Percentiles rank a stretch among this genome's conserved stretches.
Conservation (phyloP, 2,329 filamentous ascomycete species). For the Drechmeria coniospora region DNA sequence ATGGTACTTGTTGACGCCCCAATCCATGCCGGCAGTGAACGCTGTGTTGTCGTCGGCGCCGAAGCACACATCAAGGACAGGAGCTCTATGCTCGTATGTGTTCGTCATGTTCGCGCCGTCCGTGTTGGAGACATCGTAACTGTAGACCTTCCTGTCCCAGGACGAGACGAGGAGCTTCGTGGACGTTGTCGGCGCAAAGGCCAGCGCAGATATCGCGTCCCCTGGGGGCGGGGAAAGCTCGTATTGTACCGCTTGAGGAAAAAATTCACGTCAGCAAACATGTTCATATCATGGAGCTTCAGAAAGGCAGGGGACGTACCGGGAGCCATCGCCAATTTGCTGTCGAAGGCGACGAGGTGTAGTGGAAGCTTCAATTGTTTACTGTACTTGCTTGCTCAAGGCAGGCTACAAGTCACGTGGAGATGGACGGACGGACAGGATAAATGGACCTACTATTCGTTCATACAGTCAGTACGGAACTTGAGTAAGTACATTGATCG, state of each 20-base stretch:
- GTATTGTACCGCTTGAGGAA: conserved; percentile 50
- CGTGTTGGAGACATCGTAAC: conserved; percentile 57
- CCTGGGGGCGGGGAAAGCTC: conserved; percentile 68
- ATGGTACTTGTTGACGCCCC: conserved; percentile 58
- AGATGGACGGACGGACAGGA: too few species aligned
- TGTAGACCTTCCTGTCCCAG: conserved; percentile 85
- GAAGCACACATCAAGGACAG: conserved; percentile 85
- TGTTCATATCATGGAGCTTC: background rate
- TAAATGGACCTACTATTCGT: too few species aligned
- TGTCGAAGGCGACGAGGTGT: conserved; percentile 7
- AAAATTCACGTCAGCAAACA: conserved; percentile 7
- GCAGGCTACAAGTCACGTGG: conserved; percentile 19
- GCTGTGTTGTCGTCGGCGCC: conserved; percentile 69
- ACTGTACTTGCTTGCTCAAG: too few species aligned
- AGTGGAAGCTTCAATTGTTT: conserved; percentile 18
- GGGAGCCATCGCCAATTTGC: conserved; percentile 22
- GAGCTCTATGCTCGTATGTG: conserved; percentile 67
- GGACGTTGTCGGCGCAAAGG: conserved; percentile 66
- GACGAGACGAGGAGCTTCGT: conserved; percentile 75
- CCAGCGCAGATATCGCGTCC: conserved; percentile 76
- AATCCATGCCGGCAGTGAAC: conserved; percentile 76
- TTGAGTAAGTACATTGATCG: conserved; percentile 1
- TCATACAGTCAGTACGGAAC: too few species aligned
- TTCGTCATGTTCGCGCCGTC: conserved; percentile 44
- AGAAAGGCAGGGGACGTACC: conserved; percentile 13